Evolutionary conservation across 2,329 filamentous ascomycete genomes (phyloP).

Genomic region (Colletotrichum trifolii): DNA sequence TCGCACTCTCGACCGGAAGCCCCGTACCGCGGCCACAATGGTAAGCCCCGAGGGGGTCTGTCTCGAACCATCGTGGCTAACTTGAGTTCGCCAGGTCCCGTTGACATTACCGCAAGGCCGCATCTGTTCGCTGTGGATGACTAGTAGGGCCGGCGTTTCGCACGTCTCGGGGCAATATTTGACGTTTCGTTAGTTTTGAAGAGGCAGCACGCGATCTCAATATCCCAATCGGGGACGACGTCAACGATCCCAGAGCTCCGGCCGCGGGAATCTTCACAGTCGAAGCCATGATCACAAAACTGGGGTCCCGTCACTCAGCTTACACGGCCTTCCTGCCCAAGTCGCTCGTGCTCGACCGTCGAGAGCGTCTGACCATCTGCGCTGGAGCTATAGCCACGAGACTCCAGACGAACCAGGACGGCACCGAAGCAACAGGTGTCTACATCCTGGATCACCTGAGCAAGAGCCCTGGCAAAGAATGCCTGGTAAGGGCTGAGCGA

Average conservation of each 20-base stretch:
- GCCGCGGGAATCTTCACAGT: constrained; percentile 44
- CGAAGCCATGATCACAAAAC: constrained; percentile 42
- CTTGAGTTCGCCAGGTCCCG: not conserved
- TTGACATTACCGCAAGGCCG: not conserved
- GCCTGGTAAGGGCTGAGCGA: constrained; percentile 40
- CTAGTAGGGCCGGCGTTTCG: constrained; percentile 24
- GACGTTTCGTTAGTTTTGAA: constrained; percentile 36
- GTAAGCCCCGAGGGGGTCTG: constrained; percentile 11
- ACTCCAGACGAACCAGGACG: constrained; percentile 40
- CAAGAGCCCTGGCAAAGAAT: constrained; percentile 25
- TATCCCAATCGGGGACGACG: constrained; percentile 40
- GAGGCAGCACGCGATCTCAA: constrained; percentile 42
- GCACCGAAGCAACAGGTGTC: constrained; percentile 41
- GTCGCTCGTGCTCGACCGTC: constrained; percentile 37
- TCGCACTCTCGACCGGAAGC: constrained; percentile 32
- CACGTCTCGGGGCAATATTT: not conserved
- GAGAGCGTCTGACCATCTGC: constrained; percentile 43
- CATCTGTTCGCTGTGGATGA: constrained; percentile 29
- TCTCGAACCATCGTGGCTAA: not conserved
- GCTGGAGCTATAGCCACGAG: constrained; percentile 43
- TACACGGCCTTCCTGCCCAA: constrained; percentile 43
- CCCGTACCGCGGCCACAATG: constrained; percentile 41
- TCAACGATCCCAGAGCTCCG: constrained; percentile 43
- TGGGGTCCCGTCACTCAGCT: constrained; percentile 41
- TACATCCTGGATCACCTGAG: constrained; percentile 35